Evolutionary conservation across 768 basidiomycete genomes (phyloP).

Genomic region (Tulasnella sp.): DNA sequence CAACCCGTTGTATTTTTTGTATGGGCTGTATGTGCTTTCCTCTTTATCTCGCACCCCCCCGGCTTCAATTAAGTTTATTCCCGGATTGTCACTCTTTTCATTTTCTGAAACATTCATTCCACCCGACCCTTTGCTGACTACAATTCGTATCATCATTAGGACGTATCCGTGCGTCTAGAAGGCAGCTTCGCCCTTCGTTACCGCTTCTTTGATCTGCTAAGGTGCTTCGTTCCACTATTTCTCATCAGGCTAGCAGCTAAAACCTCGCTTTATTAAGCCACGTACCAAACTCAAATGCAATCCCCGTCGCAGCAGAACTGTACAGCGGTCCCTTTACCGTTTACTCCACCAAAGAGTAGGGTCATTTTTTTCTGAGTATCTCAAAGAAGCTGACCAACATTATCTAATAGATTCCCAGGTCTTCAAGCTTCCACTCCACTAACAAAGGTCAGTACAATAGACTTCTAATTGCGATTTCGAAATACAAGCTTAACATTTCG

Average conservation of each 20-base stretch:
- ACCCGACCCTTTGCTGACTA: too few species aligned
- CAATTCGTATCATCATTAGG: too few species aligned
- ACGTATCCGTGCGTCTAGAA: conserved; percentile 56
- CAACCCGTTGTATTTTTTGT: background rate
- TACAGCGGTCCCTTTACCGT: conserved; percentile 52
- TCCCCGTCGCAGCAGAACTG: conserved; percentile 46
- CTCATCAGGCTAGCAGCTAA: background rate
- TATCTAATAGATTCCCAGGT: conserved; percentile 38
- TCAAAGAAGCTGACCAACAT: background rate
- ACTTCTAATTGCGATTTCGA: background rate
- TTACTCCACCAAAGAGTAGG: conserved; percentile 49
- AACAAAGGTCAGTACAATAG: conserved; percentile 38
- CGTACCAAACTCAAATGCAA: conserved; percentile 20
- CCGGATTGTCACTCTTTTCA: too few species aligned
- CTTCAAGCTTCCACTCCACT: conserved; percentile 51
- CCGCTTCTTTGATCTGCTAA: conserved; percentile 44
- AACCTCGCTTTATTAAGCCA: conserved; percentile 10
- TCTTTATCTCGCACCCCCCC: too few species aligned
- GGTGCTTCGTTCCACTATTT: conserved; percentile 7
- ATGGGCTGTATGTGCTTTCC: too few species aligned
- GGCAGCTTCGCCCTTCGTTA: conserved; percentile 57
- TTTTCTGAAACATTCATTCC: too few species aligned
- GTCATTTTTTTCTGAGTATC: background rate
- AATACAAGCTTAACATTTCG: conserved; percentile 5
- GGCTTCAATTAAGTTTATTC: too few species aligned